phyloP scores from a whole-genome alignment of 192 early-diverging fungal species.

The Rhizoclosmatium sp. region DNA sequence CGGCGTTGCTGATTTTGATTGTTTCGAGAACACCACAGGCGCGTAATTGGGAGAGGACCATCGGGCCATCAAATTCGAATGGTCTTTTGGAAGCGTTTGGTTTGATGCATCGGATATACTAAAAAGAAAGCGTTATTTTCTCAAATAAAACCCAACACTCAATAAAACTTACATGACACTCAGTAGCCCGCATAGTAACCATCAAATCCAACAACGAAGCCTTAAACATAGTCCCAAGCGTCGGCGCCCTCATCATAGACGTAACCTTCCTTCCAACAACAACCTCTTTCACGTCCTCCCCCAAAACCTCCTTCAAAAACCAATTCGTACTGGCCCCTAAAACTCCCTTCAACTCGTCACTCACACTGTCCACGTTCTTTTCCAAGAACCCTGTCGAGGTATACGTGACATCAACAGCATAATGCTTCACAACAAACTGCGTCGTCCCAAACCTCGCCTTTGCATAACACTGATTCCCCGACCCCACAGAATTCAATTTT shows the following conservation, averaged over 20 bases:
- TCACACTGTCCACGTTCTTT: slow-evolving; percentile 93
- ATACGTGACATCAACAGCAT: slow-evolving; percentile 88
- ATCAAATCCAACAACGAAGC: slow-evolving; percentile 73
- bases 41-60: slow-evolving; percentile 87
- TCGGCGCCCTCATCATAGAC: slow-evolving; percentile 70
- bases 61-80: slow-evolving; percentile 86
- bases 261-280: slow-evolving; percentile 4
- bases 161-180: slow-evolving; percentile 54
- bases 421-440: slow-evolving; percentile 86
- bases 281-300: slow-evolving; percentile 35
- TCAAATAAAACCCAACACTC: neutral
- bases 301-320: slow-evolving; percentile 74
- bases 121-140: neutral
- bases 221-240: slow-evolving; percentile 92
- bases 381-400: slow-evolving; percentile 86
- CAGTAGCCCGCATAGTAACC: slow-evolving; percentile 88
- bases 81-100: slow-evolving; percentile 90
- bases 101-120: slow-evolving; percentile 96
- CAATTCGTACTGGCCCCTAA: slow-evolving; percentile 72
- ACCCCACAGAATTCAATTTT: slow-evolving; percentile 74
- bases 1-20: slow-evolving; percentile 90
- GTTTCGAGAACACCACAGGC: slow-evolving; percentile 95
- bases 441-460: slow-evolving; percentile 82
- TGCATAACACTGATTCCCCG: slow-evolving; percentile 63
- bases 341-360: slow-evolving; percentile 78